phyloP scores from a whole-genome alignment of 1,284 basidiomycete species.

The Porphyrellus sp. region DNA sequence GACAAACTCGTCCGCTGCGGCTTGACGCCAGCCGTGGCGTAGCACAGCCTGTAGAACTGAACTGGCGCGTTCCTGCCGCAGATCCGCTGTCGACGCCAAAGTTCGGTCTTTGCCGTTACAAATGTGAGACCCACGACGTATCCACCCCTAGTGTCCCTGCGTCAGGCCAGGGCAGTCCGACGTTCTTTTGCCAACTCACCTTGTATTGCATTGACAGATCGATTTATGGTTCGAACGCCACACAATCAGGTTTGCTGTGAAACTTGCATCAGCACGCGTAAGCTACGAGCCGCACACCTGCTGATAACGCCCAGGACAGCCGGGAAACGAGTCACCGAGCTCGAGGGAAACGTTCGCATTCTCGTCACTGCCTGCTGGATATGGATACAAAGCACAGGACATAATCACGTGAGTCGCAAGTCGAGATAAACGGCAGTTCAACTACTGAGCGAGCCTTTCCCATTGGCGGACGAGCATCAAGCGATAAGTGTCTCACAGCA shows the following conservation, averaged over 20 bases:
- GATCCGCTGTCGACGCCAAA: constrained; percentile 24
- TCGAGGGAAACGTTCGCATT: background rate
- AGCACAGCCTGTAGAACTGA: constrained; percentile 19
- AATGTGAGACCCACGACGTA: background rate
- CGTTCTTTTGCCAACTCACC: background rate
- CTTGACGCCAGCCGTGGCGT: constrained; percentile 7
- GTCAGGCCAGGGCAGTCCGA: constrained; percentile 4
- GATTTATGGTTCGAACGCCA: background rate
- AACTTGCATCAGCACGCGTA: background rate
- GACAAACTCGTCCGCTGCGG: background rate
- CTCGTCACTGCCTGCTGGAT: background rate
- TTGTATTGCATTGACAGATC: background rate
- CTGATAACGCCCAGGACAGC: too few relatives aligned
- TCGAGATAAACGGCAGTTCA: background rate
- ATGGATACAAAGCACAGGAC: background rate
- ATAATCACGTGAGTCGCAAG: background rate
- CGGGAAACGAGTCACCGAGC: too few relatives aligned
- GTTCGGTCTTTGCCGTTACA: constrained; percentile 19
- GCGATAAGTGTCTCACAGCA: too few relatives aligned
- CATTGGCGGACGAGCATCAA: too few relatives aligned
- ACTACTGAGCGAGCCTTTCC: background rate
- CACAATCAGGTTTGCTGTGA: background rate
- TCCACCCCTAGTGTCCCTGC: background rate
- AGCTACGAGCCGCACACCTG: background rate
- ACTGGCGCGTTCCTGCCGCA: constrained; percentile 15